Base-by-base conservation (phyloP, 306 rosid species). In the Alnus glutinosa region DNA sequence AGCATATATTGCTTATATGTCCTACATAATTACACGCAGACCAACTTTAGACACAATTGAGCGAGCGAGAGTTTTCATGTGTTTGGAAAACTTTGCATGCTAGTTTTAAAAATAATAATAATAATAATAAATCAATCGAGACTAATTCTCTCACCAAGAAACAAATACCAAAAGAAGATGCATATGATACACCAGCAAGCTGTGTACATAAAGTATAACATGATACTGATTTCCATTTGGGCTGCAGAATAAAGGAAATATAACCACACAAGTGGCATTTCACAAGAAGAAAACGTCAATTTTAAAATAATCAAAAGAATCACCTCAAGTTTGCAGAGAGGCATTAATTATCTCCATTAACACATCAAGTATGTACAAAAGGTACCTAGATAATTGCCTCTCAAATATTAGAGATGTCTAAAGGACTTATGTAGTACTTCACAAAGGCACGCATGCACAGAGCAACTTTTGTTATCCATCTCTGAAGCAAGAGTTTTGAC, bases 401-500 rank as follows among this genome's bases (percentile, higher is more conserved):
- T 44, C 36, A 39, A 46, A n/a, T 42, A 71, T 71, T 48, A 54
- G 52, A 23, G 51, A 74, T 71, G 68, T 55, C 63, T 42, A 23
- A 66, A 55, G 55, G 44, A 46, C 30, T 51, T 61, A 47, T 78
- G 32, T 28, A 19, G 77, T 75, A 59, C 74, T 49, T 78, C n/a
- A 47, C 69, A 68, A 37, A 58, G n/a, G 61, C 63, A 51, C 39
- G 32, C 62, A 59, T 58, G 51, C 9, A 11, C 39, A 52, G 11
- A 49, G 77, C 57, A 44, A 49, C 42, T 11, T 39, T 58, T 23
- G 55, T 34, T 57, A 74, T 78, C 81, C 80, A 76, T 75, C 79
- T 75, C 77, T 15, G 10, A 75, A 37, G 69, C 73, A 76, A 54
- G 76, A 80, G 75, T 75, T 75, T 54, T 68, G 71, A 13, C 57